Percentiles rank a stretch among this genome's conserved stretches.
phyloP scores from a whole-genome alignment of 2,329 filamentous ascomycete genomes.

The Exophiala aquamarina region DNA sequence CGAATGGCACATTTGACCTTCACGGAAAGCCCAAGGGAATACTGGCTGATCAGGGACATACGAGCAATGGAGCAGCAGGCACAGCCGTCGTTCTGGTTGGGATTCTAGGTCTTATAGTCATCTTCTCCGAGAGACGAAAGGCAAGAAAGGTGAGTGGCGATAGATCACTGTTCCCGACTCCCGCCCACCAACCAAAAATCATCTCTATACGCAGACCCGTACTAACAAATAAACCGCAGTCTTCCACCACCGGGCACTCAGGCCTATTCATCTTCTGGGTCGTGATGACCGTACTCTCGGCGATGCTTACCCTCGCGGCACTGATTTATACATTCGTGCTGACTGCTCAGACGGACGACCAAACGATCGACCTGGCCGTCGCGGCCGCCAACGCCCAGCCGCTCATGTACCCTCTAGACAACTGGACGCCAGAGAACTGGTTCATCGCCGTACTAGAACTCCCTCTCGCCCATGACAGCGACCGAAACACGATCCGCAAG shows the following conservation, averaged over 20 bases:
- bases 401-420: constrained; percentile 30
- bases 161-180: no score
- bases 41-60: constrained; percentile 25
- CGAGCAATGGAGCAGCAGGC: constrained; percentile 28
- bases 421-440: constrained; percentile 30
- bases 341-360: constrained; percentile 19
- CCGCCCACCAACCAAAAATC: background rate
- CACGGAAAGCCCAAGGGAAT: constrained; percentile 23
- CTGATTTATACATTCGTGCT: constrained; percentile 27
- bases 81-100: constrained; percentile 26
- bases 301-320: constrained; percentile 22
- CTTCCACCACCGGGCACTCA: constrained; percentile 10
- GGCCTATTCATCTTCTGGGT: constrained; percentile 22
- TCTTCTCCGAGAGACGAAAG: constrained; percentile 21
- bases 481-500: constrained; percentile 19
- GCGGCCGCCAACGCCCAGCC: constrained; percentile 33
- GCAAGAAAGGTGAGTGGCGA: constrained; percentile 13
- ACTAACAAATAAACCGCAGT: constrained; percentile 2
- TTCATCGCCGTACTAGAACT: constrained; percentile 25
- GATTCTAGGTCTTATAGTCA: constrained; percentile 19
- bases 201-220: background rate
- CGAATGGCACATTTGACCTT: constrained; percentile 21
- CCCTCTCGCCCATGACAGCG: constrained; percentile 17
- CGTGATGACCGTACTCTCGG: constrained; percentile 22
- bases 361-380: constrained; percentile 27